A percentile compares a stretch with the other conserved stretches of the same genome.
Evolutionary conservation across 257 asterid species (phyloP).

Genomic region (Scutellaria barbata): DNA sequence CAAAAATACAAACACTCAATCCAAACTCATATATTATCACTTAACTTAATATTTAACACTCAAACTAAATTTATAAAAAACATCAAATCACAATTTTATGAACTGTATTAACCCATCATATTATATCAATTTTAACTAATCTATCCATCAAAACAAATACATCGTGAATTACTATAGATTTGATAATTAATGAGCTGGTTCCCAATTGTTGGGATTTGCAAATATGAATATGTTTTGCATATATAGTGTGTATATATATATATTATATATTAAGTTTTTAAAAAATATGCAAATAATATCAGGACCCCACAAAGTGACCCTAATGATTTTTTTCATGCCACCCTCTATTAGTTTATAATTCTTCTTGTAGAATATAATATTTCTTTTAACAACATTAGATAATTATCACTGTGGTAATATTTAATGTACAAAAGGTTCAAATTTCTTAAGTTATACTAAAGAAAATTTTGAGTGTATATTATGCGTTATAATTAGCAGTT

Average conservation of each 20-base stretch:
- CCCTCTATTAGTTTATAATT: constrained; percentile 22
- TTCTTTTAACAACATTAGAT: constrained; percentile 15
- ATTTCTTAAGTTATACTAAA: neutral
- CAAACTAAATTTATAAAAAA: too few relatives aligned
- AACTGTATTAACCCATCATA: too few relatives aligned
- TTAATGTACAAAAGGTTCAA: neutral
- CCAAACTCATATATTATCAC: too few relatives aligned
- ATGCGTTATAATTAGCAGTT: too few relatives aligned
- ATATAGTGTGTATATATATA: constrained; percentile 12
- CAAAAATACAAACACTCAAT: too few relatives aligned
- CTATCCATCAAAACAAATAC: too few relatives aligned
- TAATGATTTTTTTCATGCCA: constrained; percentile 41
- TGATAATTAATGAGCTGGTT: constrained; percentile 45
- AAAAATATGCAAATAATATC: constrained; percentile 32
- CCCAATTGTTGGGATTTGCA: constrained; percentile 45
- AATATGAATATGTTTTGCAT: constrained; percentile 14
- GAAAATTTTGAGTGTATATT: neutral
- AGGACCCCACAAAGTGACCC: constrained; percentile 44
- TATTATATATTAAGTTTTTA: constrained; percentile 29
- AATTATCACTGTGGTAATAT: too few relatives aligned
- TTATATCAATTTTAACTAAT: too few relatives aligned
- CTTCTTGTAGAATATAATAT: constrained; percentile 14
- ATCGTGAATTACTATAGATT: constrained; percentile 31
- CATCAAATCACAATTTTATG: too few relatives aligned
- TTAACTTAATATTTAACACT: too few relatives aligned